A percentile compares a stretch with the other conserved stretches of the same genome.
phyloP scores from a whole-genome alignment of 371 early-diverging fungal species.

The Funneliformis caledonium region DNA sequence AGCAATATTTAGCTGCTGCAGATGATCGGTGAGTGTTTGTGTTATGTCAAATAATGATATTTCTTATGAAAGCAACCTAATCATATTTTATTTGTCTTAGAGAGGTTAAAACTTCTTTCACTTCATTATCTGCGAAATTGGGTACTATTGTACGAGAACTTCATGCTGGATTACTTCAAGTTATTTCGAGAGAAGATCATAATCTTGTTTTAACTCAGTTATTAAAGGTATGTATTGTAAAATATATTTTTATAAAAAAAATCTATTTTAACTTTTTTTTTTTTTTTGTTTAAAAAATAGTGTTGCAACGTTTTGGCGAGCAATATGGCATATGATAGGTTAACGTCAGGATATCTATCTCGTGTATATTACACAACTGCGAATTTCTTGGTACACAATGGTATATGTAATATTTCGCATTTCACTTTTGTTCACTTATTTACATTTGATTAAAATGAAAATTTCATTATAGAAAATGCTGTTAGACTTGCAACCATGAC shows the following conservation, averaged over 20 bases:
- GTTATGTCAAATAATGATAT: not conserved
- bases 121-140: slow-evolving; percentile 40
- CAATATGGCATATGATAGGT: slow-evolving; percentile 39
- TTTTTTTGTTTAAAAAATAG: not conserved
- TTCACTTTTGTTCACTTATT: not conserved
- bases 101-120: slow-evolving; percentile 41
- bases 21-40: slow-evolving; percentile 54
- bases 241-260: not conserved
- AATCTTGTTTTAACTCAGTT: not conserved
- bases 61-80: not conserved
- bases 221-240: slow-evolving; percentile 21
- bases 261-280: not conserved
- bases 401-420: not conserved
- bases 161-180: slow-evolving; percentile 32
- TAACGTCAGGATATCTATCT: slow-evolving; percentile 31
- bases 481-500: slow-evolving; percentile 19
- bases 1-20: slow-evolving; percentile 65
- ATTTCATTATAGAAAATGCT: not conserved
- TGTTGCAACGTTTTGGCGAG: slow-evolving; percentile 35
- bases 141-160: slow-evolving; percentile 40
- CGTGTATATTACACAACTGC: slow-evolving; percentile 30
- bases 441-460: not conserved
- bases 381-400: slow-evolving; percentile 3
- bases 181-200: slow-evolving; percentile 18
- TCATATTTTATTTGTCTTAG: not conserved